A percentile compares a stretch with the other conserved stretches of the same genome.
Conservation (phyloP, 257 asterid genomes). For the Mentha longifolia region DNA sequence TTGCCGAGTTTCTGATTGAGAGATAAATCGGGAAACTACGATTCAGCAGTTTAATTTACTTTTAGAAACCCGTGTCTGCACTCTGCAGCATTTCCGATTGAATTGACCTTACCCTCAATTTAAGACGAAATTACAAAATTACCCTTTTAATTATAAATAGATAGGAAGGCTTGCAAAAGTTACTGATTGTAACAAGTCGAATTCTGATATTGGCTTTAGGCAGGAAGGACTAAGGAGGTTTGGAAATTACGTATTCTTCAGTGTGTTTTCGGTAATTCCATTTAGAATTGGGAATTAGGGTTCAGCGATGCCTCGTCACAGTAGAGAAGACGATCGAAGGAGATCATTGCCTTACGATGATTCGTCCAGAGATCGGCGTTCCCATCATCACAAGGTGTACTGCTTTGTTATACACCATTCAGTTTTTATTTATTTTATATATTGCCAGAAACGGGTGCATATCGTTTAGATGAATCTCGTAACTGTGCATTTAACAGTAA, state of each 20-base stretch:
- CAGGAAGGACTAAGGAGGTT: neutral
- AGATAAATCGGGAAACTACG: too few relatives aligned
- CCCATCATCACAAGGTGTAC: conserved; percentile 50
- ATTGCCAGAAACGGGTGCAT: conserved; percentile 28
- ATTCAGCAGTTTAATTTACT: too few relatives aligned
- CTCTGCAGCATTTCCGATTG: too few relatives aligned
- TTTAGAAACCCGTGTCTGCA: too few relatives aligned
- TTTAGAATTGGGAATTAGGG: conserved; percentile 32
- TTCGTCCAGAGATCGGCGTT: conserved; percentile 51
- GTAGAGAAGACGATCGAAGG: conserved; percentile 55
- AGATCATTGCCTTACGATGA: conserved; percentile 55
- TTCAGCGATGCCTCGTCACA: conserved; percentile 54
- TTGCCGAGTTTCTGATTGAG: too few relatives aligned
- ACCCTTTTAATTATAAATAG: too few relatives aligned
- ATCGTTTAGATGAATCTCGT: neutral
- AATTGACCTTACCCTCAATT: too few relatives aligned
- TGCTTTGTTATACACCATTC: conserved; percentile 10
- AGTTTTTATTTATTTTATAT: neutral
- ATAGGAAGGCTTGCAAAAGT: too few relatives aligned
- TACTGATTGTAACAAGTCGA: neutral
- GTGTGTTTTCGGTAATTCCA: conserved; percentile 15
- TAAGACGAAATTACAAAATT: too few relatives aligned
- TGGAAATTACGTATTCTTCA: conserved; percentile 5
- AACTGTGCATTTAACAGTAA: neutral
- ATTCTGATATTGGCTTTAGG: neutral